Evolutionary conservation across 371 early-diverging fungal genomes (phyloP).

Genomic region (Nematocida displodere): DNA sequence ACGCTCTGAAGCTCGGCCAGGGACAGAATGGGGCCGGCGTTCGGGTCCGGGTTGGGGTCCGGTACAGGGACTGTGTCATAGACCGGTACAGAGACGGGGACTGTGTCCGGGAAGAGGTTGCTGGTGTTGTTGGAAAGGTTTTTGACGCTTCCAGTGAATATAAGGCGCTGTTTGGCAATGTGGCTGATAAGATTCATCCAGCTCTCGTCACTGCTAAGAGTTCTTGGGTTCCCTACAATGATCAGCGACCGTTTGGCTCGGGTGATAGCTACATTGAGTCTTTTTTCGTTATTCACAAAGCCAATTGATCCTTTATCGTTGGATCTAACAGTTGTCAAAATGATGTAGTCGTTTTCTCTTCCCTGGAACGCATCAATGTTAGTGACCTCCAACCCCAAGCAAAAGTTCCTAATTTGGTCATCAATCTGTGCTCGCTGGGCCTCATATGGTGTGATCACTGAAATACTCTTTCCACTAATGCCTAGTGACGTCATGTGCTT

Average conservation of each 20-base stretch:
- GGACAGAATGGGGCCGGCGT: too few relatives aligned
- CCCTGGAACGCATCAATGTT: conserved; percentile 97
- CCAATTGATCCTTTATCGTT: conserved; percentile 79
- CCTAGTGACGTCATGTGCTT: too few relatives aligned
- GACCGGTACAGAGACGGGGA: too few relatives aligned
- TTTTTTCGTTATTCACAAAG: conserved; percentile 77
- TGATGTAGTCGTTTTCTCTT: conserved; percentile 79
- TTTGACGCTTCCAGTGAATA: too few relatives aligned
- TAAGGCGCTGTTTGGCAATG: not conserved
- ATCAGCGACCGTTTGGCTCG: conserved; percentile 79
- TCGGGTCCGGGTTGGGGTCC: too few relatives aligned
- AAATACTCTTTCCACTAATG: conserved; percentile 73
- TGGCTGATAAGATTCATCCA: conserved; percentile 19
- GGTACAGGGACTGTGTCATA: too few relatives aligned
- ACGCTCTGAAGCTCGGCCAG: too few relatives aligned
- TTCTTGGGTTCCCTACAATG: conserved; percentile 71
- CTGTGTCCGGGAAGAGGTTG: too few relatives aligned
- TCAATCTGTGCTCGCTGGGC: conserved; percentile 86
- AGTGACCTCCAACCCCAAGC: conserved; percentile 72
- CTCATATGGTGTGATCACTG: conserved; percentile 95
- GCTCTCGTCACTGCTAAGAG: conserved; percentile 11
- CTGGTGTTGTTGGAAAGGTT: too few relatives aligned
- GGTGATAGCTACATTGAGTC: conserved; percentile 87
- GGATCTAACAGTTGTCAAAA: conserved; percentile 82
- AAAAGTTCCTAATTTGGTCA: conserved; percentile 76